Conservation (phyloP, 331 rosid species). For the Cucumis variabilis region DNA sequence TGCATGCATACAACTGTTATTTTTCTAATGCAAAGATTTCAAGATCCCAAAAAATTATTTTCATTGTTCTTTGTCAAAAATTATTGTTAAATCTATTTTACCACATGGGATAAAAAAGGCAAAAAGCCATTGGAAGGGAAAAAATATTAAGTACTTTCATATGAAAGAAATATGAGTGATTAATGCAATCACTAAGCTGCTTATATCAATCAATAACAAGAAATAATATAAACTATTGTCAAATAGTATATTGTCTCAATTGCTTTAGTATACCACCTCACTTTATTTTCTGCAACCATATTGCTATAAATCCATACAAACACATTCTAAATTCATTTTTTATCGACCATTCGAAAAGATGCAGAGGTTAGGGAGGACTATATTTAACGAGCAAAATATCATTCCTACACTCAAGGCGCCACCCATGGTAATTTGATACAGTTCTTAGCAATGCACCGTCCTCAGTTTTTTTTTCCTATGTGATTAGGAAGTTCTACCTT, state of each 20-base stretch:
- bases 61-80: background rate
- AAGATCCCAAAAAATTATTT: background rate
- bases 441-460: background rate
- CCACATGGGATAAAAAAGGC: background rate
- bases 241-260: conserved; percentile 11
- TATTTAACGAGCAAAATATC: conserved; percentile 20
- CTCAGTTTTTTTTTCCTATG: conserved; percentile 17
- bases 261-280: conserved; percentile 21
- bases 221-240: background rate
- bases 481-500: conserved; percentile 17
- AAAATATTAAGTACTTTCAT: background rate
- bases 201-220: conserved; percentile 3
- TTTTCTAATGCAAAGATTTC: too few relatives aligned
- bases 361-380: conserved; percentile 31
- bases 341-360: conserved; percentile 19
- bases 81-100: background rate
- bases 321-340: conserved; percentile 28
- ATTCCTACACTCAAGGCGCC: conserved; percentile 11
- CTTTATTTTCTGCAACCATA: conserved; percentile 17
- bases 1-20: too few relatives aligned
- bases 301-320: conserved; percentile 13
- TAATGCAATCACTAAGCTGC: conserved; percentile 14
- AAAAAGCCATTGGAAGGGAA: background rate
- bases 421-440: conserved; percentile 16
- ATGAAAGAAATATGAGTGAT: background rate